phyloP scores from a whole-genome alignment of 139 green algal species.

The Volvox africanus region DNA sequence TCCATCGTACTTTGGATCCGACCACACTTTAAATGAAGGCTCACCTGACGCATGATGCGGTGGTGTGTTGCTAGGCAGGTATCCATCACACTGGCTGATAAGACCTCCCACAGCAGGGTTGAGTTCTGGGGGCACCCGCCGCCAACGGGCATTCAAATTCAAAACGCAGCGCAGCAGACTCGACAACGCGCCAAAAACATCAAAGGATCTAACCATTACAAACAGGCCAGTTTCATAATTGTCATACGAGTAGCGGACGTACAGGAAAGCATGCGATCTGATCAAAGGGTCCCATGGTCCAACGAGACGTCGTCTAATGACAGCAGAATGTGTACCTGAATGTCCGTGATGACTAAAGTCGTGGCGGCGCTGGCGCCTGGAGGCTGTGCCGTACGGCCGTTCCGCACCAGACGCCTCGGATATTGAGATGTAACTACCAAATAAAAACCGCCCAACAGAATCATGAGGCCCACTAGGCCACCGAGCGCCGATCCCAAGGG shows the following conservation, averaged over 20 bases:
- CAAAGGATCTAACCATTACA: too few relatives aligned
- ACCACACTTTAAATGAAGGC: neutral
- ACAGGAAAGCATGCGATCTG: too few relatives aligned
- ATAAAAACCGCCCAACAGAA: neutral
- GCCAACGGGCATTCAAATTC: too few relatives aligned
- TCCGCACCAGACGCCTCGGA: neutral
- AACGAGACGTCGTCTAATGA: too few relatives aligned
- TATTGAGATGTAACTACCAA: neutral
- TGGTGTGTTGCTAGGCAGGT: slow-evolving; percentile 31
- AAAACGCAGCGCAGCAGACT: too few relatives aligned
- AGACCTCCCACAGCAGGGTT: slow-evolving; percentile 34
- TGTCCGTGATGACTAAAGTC: slow-evolving; percentile 37
- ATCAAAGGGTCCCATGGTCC: too few relatives aligned
- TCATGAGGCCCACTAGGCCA: neutral
- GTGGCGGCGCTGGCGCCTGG: slow-evolving; percentile 6
- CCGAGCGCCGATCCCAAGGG: neutral
- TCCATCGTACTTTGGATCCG: too few relatives aligned
- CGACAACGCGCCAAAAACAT: too few relatives aligned
- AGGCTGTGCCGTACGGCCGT: neutral
- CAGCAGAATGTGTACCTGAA: neutral
- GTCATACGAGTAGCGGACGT: too few relatives aligned
- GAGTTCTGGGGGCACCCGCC: neutral
- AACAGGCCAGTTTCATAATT: too few relatives aligned
- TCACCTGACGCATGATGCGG: slow-evolving; percentile 4
- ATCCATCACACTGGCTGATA: slow-evolving; percentile 31